Percentiles rank a stretch among this genome's conserved stretches.
phyloP scores from a whole-genome alignment of 345 rosid genomes.

The Eucalyptus cloeziana region DNA sequence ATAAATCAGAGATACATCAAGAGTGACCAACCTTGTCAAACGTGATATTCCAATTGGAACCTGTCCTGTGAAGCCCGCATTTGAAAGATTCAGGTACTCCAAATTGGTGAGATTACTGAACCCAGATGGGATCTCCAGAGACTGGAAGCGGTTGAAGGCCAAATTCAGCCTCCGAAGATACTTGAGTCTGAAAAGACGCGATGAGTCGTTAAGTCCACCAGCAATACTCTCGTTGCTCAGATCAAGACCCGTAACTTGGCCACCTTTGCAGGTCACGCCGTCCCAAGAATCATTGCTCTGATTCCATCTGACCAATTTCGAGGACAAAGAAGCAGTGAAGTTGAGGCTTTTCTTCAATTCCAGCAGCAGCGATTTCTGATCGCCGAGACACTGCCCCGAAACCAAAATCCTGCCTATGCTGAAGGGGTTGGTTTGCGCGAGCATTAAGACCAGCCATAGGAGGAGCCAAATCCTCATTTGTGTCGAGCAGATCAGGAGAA shows the following conservation, averaged over 20 bases:
- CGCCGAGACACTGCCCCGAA: constrained; percentile 10
- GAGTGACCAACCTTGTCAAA: constrained; percentile 8
- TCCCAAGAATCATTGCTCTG: constrained; percentile 8
- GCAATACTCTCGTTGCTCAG: constrained; percentile 13
- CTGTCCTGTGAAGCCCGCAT: constrained; percentile 24
- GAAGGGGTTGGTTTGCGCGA: not conserved
- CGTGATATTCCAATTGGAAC: constrained; percentile 15
- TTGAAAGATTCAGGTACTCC: constrained; percentile 22
- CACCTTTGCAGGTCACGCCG: constrained; percentile 19
- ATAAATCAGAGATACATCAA: constrained; percentile 5
- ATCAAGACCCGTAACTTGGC: constrained; percentile 12
- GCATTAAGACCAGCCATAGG: not conserved
- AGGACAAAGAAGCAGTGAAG: not conserved
- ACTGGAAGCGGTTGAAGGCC: constrained; percentile 17
- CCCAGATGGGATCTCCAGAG: constrained; percentile 2
- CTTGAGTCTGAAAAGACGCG: constrained; percentile 14
- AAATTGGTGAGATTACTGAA: constrained; percentile 13
- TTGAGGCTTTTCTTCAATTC: constrained; percentile 5
- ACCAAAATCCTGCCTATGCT: not conserved
- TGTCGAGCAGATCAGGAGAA: not conserved
- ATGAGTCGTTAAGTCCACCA: constrained; percentile 10
- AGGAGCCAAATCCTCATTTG: constrained; percentile 1
- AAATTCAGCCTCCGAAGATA: constrained; percentile 23
- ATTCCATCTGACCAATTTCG: constrained; percentile 10
- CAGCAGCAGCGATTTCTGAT: constrained; percentile 16